Evolutionary conservation across 2,329 filamentous ascomycete genomes (phyloP).

Genomic region (Neurospora sp.): DNA sequence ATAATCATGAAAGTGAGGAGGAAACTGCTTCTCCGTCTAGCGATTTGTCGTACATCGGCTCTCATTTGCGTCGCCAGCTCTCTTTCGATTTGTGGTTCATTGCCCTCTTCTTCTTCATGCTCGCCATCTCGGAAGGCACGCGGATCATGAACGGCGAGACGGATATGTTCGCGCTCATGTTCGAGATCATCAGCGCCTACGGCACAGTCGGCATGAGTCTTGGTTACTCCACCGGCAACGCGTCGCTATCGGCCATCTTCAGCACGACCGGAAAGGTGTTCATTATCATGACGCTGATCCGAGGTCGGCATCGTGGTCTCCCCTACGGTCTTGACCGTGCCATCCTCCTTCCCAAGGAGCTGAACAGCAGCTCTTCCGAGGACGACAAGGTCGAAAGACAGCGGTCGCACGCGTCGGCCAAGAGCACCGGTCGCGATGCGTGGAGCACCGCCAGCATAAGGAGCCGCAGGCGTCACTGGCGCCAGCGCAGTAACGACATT

Average conservation of each 20-base stretch:
- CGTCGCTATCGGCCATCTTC: constrained; percentile 79
- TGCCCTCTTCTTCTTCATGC: constrained; percentile 85
- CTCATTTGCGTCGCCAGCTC: constrained; percentile 84
- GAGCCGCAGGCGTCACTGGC: neutral
- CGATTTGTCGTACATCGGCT: constrained; percentile 74
- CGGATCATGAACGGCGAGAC: constrained; percentile 47
- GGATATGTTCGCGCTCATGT: constrained; percentile 60
- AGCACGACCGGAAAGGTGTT: constrained; percentile 60
- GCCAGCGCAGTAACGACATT: neutral
- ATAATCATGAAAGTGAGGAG: constrained; percentile 36
- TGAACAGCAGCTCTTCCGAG: neutral
- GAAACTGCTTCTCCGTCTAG: constrained; percentile 23
- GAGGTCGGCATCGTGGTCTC: constrained; percentile 58
- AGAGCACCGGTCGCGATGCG: neutral
- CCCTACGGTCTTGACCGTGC: constrained; percentile 58
- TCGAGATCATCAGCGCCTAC: constrained; percentile 84
- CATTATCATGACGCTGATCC: constrained; percentile 60
- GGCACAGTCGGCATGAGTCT: constrained; percentile 89
- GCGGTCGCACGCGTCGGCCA: neutral
- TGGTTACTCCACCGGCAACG: constrained; percentile 66
- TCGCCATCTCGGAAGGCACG: constrained; percentile 75
- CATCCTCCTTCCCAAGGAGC: constrained; percentile 48
- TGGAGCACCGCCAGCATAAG: neutral
- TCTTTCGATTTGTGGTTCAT: constrained; percentile 98
- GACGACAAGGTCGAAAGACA: neutral